phyloP scores from a whole-genome alignment of 2,329 filamentous ascomycete genomes.

The Neospermospora avenae region DNA sequence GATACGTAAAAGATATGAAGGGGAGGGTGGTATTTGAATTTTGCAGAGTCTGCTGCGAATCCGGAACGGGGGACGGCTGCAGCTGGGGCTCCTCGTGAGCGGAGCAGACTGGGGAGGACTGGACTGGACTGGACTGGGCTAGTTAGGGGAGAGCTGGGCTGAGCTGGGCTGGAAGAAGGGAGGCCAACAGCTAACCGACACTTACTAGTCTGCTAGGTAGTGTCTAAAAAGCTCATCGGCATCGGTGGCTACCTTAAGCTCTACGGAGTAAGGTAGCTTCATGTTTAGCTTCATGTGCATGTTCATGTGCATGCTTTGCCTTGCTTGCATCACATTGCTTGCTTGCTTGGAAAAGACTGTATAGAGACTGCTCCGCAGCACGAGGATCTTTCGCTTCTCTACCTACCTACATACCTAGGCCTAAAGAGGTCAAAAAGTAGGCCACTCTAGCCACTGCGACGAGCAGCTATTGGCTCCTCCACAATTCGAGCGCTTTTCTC shows the following conservation, averaged over 20 bases:
- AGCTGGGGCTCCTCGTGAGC: neutral
- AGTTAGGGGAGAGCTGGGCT: neutral
- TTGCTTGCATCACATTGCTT: neutral
- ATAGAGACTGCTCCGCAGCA: too few species aligned
- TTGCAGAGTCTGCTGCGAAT: conserved; percentile 23
- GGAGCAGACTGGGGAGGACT: neutral
- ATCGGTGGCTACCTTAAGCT: neutral
- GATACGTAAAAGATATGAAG: conserved; percentile 28
- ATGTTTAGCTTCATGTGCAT: neutral
- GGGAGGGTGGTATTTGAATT: conserved; percentile 29
- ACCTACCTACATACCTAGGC: too few species aligned
- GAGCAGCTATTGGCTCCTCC: conserved; percentile 21
- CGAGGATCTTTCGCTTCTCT: too few species aligned
- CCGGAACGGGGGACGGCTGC: conserved; percentile 8
- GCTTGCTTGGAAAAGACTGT: neutral
- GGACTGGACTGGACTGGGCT: neutral
- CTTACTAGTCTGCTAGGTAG: too few species aligned
- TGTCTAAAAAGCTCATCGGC: too few species aligned
- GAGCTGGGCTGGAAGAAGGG: neutral
- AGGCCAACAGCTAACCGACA: neutral
- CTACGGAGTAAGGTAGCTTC: neutral
- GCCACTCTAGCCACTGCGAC: neutral
- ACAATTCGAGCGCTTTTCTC: conserved; percentile 17
- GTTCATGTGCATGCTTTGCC: too few species aligned
- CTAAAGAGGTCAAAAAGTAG: conserved; percentile 19